Base-by-base conservation (phyloP, 352 stramenopile genomes). In the Elongisporangium undulatum region DNA sequence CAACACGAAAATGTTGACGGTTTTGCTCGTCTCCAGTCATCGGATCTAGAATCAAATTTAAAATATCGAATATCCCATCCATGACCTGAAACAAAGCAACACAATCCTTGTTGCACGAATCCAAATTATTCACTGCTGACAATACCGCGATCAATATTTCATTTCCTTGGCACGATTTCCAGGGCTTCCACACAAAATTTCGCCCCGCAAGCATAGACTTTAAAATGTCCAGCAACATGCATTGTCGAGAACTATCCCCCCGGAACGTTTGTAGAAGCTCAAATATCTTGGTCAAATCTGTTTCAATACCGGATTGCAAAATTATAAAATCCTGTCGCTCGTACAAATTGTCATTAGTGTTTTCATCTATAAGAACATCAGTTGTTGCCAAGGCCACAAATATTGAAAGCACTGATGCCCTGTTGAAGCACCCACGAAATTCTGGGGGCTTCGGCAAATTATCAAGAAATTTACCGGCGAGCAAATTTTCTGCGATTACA, bases 131-230 rank as follows among this genome's bases (percentile, higher is more conserved):
- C 23, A 90, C 55, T 2, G 83, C 85, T 4, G 80, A 90, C 19
- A 92, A 34, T 8, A 89, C 45, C 12, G 83, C 72, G 23, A 89
- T 58, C 10, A 92, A 49, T 4, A 79, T 83, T 57, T 88, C 79
- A 38, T 86, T 71, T 8, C 78, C 83, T 53, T 89, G 79, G 10
- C 76, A 87, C 0, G 41, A 66, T 38, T 63, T 71, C 79, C 79
- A 90, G 7, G 77, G 63, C 13, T 60, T 39, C 60, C 70, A 81
- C 51, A 84, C 65, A 34, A 77, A 67, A 12, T 51, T 45, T 4
- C 64, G 63, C 19, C 76, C 78, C 53, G 65, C 64, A 0, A 90
- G 56, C 66, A 87, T 78, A 13, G 76, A 63, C 50, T 73, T 77
- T 16, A 90, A 67, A 15, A 76, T 56, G 4, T 65, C 59, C 5